These are phyloP conservation scores for Micromonas pusilla DNA, from an alignment of 139 green algal genomes.

Conservation along the genomic window DNA sequence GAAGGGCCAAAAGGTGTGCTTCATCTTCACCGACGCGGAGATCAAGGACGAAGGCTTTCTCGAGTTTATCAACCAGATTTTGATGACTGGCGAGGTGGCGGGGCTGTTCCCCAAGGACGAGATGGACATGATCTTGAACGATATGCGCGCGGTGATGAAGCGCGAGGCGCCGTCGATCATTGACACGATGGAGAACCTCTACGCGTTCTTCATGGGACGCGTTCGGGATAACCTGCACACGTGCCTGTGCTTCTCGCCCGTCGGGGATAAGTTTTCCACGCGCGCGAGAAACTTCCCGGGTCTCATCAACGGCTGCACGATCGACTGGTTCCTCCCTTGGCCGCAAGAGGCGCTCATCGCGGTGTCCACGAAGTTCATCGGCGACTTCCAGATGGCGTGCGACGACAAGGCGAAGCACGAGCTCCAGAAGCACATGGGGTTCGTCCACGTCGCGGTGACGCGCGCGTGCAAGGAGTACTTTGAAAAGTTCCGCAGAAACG, in stretches of 20 bases:
- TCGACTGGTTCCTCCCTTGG: conserved; percentile 88
- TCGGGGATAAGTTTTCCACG: conserved; percentile 63
- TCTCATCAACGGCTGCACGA: conserved; percentile 79
- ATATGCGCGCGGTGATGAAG: conserved; percentile 55
- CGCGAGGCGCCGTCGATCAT: conserved; percentile 42
- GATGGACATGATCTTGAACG: conserved; percentile 59
- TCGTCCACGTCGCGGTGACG: conserved; percentile 68
- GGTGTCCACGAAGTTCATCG: conserved; percentile 70
- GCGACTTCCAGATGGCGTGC: conserved; percentile 51
- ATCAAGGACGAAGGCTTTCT: conserved; percentile 76
- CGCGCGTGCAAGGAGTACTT: conserved; percentile 51
- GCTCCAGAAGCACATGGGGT: conserved; percentile 79
- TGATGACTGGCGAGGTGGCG: conserved; percentile 75
- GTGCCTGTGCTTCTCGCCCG: conserved; percentile 68
- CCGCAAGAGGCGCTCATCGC: conserved; percentile 66
- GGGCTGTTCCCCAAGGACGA: conserved; percentile 72
- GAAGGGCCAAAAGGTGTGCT: conserved; percentile 67
- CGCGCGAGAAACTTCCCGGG: conserved; percentile 77
- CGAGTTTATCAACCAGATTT: conserved; percentile 84
- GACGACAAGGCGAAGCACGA: conserved; percentile 44
- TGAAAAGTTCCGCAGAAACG: conserved; percentile 65
- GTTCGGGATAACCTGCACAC: conserved; percentile 75
- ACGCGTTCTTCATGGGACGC: conserved; percentile 62
- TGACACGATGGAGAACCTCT: conserved; percentile 64
- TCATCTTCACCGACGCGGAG: conserved; percentile 77